phyloP scores from a whole-genome alignment of 495 filamentous ascomycete species.

The Friedmanniomyces endolithicus region DNA sequence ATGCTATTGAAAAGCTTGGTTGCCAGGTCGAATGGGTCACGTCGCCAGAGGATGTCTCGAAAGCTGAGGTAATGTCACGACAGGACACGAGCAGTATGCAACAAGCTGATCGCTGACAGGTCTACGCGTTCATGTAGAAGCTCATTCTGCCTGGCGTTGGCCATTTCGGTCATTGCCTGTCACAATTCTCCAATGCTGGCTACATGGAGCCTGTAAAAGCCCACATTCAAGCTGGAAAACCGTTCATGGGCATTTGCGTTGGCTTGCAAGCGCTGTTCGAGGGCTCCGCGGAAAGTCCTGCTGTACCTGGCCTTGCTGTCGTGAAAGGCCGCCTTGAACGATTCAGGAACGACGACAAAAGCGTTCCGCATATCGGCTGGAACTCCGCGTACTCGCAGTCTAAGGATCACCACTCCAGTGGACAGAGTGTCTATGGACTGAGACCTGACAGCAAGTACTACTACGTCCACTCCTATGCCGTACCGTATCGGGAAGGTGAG shows the following conservation, averaged over 20 bases:
- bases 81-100: background rate
- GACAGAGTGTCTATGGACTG: conserved; percentile 58
- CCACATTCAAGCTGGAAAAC: conserved; percentile 77
- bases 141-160: conserved; percentile 92
- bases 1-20: conserved; percentile 89
- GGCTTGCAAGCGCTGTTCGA: conserved; percentile 83
- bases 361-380: conserved; percentile 97
- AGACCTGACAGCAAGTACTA: conserved; percentile 83
- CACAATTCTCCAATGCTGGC: conserved; percentile 63
- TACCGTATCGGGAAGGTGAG: conserved; percentile 55
- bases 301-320: conserved; percentile 58
- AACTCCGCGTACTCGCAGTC: conserved; percentile 61
- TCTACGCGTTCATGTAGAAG: conserved; percentile 38
- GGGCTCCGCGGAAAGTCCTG: conserved; percentile 63
- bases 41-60: conserved; percentile 64
- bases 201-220: conserved; percentile 66
- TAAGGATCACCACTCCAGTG: conserved; percentile 32
- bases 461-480: conserved; percentile 92
- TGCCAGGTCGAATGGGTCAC: conserved; percentile 89
- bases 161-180: conserved; percentile 91
- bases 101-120: conserved; percentile 22
- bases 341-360: conserved; percentile 66
- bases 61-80: conserved; percentile 56
- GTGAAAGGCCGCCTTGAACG: conserved; percentile 58
- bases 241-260: conserved; percentile 97